These are phyloP conservation scores for Phytophthora palmivora DNA, from an alignment of 352 stramenopile species.

Conservation along the genomic window DNA sequence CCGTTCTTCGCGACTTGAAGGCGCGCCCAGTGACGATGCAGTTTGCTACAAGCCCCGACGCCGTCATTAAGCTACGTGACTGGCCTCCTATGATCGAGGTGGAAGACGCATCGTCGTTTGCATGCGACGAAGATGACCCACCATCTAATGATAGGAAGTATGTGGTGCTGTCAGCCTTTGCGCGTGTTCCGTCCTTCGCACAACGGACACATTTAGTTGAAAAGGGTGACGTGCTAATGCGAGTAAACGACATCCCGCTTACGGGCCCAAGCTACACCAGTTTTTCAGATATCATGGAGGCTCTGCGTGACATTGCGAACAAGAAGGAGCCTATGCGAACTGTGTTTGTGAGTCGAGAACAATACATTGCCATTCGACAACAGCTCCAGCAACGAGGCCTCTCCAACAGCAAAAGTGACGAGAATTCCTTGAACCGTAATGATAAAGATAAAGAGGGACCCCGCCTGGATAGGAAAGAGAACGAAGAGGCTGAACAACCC, in stretches of 20 bases:
- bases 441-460: background rate
- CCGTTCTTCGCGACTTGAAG: conserved; percentile 63
- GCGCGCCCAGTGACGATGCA: conserved; percentile 71
- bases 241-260: conserved; percentile 65
- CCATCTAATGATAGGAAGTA: conserved; percentile 62
- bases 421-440: background rate
- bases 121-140: conserved; percentile 54
- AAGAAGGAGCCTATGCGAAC: conserved; percentile 61
- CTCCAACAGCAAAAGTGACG: conserved; percentile 16
- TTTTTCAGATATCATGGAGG: conserved; percentile 74
- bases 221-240: conserved; percentile 71
- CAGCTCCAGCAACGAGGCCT: conserved; percentile 19
- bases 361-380: conserved; percentile 55
- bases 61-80: conserved; percentile 76
- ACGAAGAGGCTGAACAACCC: conserved; percentile 28
- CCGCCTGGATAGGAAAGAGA: conserved; percentile 4
- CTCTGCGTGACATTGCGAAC: conserved; percentile 53
- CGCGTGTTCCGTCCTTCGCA: conserved; percentile 74
- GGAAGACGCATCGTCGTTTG: conserved; percentile 53
- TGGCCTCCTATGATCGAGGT: conserved; percentile 88
- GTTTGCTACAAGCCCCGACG: conserved; percentile 79
- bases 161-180: conserved; percentile 73
- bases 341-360: conserved; percentile 62
- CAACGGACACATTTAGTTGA: conserved; percentile 70
- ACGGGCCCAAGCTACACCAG: conserved; percentile 49